Evolutionary conservation across 2,329 filamentous ascomycete genomes (phyloP), one percentile per base, ranked within the genome.

Genomic region (Hypoxylon sp.): DNA sequence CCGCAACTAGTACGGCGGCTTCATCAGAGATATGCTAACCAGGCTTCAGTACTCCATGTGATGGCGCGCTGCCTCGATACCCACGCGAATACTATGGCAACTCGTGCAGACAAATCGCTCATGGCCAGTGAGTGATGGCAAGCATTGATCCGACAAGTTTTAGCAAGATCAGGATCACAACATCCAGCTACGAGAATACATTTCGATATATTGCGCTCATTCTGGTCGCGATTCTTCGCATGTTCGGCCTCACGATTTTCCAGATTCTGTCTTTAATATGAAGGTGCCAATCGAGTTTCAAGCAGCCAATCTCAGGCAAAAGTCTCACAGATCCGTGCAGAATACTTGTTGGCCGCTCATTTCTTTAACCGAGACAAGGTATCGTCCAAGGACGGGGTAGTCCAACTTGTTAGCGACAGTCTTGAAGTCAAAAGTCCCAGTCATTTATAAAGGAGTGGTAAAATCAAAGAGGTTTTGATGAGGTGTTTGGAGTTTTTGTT

Each of bases 61-160:
- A 87, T 86, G 79, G 81, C 83, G 1, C 80, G 80, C 52, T 87
- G 84, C 65, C 78, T 87, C 17, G 84, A 87, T 65, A 80, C 79
- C 19, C 85, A 87, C 54, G 83, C 85, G 1, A 81, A 78, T 58
- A 80, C 83, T 62, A 82, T 84, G 78, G 80, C 81, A 48, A 77
- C 76, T 2, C 79, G 85, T 48, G 84, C 84, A 2, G 83, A 86
- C 68, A 85, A 80, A 68, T 87, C 85, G 0, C 73, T 85, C 19
- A 48, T 80, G 47, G 74, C 78, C 15, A 75, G 74, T 66, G 79
- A 81, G 65, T 80, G 68, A 73, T 56, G 13, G 22, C 11, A 15
- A 48, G 20, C 20, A 2, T 43, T 7, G 20, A n/a, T 43, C 34
- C 8, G 10, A 13, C 22, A 8, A 41, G 17, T 19, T 17, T 37